Evolutionary conservation across 169 alveolate species (phyloP), one percentile per base, ranked within the genome.

Genomic region (Plasmodium ovale): DNA sequence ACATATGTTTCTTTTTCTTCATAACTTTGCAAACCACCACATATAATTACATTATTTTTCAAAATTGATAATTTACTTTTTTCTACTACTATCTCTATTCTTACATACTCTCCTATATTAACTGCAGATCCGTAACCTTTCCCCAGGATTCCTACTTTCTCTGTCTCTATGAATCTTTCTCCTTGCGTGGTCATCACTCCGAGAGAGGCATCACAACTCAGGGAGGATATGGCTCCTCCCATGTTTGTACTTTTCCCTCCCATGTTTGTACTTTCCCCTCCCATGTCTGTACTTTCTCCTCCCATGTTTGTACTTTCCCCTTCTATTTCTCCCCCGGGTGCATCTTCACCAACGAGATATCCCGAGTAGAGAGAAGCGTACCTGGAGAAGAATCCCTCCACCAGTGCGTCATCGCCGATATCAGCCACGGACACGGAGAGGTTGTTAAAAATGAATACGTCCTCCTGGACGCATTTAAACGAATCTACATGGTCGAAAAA

Each of bases 61-160:
- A 74, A 88, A 84, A 72, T 67, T 71, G 29, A 53, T 31, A 79
- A 49, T 59, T 82, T 60, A 71, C 94, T 69, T 90, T 91, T 59
- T 68, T 94, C 69, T 25, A 96, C 93, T 54, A 92, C 92, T 62
- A 97, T 79, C 39, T 96, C 96, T 23, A 98, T 94, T 74, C 97
- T 94, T 16, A 97, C 97, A 92, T 97, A 98, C 7, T 95, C 94
- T 5, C 99, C 99, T 72, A 91, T 93, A 65, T 95, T 95, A 33
- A 93, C 95, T 0, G 73, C 53, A 9, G 93, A 73, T 0, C 94
- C 93, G 29, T 90, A 79, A 1, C 44, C 44, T 58, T 49, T 82
- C 27, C 25, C 37, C 23, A 82, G n/a, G 9, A 39, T 71, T 10
- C 90, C 90, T 9, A 82, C 12, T 12, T 68, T 19, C 93, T 97